Conservation (phyloP, 305 asterid species). For the Fraxinus platypoda region DNA sequence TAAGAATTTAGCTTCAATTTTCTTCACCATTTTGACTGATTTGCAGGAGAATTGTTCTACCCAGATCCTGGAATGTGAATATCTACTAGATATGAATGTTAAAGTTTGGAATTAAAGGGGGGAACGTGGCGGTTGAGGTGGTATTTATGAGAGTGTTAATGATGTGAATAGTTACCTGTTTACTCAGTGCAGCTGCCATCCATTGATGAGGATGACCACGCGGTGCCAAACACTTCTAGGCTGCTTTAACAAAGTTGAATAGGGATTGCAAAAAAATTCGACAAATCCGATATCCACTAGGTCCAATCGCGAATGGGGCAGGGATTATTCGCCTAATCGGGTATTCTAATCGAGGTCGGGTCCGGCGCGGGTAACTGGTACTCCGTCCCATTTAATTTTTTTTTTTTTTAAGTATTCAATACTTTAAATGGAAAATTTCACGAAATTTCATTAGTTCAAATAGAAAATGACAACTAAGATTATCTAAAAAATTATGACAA, state of each 20-base stretch:
- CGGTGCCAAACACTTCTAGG: background rate
- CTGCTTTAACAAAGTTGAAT: background rate
- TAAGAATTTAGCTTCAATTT: background rate
- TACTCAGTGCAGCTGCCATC: background rate
- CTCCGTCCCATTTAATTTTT: too few relatives aligned
- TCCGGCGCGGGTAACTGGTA: too few relatives aligned
- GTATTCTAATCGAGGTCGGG: too few relatives aligned
- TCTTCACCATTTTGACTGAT: conserved; percentile 1
- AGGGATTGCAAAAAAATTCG: too few relatives aligned
- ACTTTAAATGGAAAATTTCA: too few relatives aligned
- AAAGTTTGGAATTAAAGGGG: background rate
- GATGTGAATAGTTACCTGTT: background rate
- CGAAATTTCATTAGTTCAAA: too few relatives aligned
- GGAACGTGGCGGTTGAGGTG: conserved; percentile 17
- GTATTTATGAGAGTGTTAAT: conserved; percentile 10
- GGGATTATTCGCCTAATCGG: too few relatives aligned
- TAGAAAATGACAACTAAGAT: too few relatives aligned
- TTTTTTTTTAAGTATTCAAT: too few relatives aligned
- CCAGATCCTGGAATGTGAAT: background rate
- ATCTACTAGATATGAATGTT: background rate
- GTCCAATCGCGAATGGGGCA: too few relatives aligned
- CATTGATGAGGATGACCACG: conserved; percentile 25
- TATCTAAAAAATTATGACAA: too few relatives aligned
- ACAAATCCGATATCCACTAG: too few relatives aligned
- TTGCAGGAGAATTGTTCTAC: background rate